Base-by-base conservation (phyloP, 2,329 filamentous ascomycete genomes). In the Botrytis fabae region DNA sequence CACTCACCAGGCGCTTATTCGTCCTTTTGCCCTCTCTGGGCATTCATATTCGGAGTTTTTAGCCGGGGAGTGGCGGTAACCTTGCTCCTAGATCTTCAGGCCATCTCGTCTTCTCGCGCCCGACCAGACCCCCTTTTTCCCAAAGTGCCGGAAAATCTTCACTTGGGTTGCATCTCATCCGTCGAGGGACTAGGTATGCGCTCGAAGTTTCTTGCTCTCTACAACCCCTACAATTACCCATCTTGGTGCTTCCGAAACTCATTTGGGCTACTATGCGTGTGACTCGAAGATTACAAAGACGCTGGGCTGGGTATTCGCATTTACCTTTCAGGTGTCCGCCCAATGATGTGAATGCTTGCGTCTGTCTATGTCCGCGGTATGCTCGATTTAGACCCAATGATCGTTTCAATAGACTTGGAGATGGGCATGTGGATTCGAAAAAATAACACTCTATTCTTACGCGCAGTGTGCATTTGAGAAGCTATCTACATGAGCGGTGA, bases 171-270 rank as follows among this genome's bases (percentile, higher is more conserved):
- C 8, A 51, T 40, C 32, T 54, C 64, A 38, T 51, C 32, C 32
- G 38, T 59, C 28, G 16, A 48, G 42, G 38, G 12, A 22, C 32
- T 9, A 28, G 25, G 14, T n/a, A 22, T 70, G 14, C 48, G 68
- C 22, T 51, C 18, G 35, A 32, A 69, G 48, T 63, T 14, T 35
- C 28, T 63, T 70, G 38, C 51, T 44, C 62, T 35, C 42, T 48
- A 40, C 10, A 4, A 25, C 25, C n/a, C n/a, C 32, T 63, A 48
- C 8, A 65, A 35, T 35, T 57, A 6, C 60, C 35, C 48, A 48
- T 20, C 63, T 63, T 9, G 59, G 40, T 35, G 9, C 40, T 71
- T 65, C 69, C 60, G 46, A 65, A 44, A 38, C 60, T 59, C 38
- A 65, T 65, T 51, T 65, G 8, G 38, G n/a, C 64, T 46, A 65